Conservation (phyloP, 1,284 basidiomycete genomes). For the Irpex rosettiformis region DNA sequence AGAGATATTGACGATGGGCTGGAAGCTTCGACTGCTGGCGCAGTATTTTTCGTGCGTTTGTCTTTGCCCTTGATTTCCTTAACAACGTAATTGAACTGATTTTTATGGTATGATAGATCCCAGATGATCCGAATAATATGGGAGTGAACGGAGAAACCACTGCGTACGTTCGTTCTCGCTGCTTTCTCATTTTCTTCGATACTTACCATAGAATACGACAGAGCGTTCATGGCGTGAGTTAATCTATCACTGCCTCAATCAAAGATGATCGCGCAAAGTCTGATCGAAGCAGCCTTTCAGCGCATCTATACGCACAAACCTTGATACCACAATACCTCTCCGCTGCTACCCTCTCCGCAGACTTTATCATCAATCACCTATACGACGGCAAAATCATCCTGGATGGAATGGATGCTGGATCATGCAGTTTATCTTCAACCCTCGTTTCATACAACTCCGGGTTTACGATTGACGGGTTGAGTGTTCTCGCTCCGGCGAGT, state of each 20-base stretch:
- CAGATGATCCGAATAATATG: not conserved
- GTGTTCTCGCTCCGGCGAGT: not conserved
- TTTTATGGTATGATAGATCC: not conserved
- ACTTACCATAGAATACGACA: not conserved
- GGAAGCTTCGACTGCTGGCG: conserved; percentile 9
- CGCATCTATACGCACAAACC: not conserved
- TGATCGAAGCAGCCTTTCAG: not conserved
- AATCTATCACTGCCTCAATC: not conserved
- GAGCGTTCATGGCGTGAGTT: not conserved
- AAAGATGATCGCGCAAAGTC: not conserved
- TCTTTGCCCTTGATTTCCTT: no score
- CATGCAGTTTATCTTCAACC: not conserved
- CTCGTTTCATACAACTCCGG: not conserved
- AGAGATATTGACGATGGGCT: no score
- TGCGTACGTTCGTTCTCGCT: not conserved
- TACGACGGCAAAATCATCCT: not conserved
- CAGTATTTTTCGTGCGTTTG: conserved; percentile 6
- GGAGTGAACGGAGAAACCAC: not conserved
- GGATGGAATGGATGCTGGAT: not conserved
- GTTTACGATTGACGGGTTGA: not conserved
- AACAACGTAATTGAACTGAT: not conserved
- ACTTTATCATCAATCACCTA: not conserved
- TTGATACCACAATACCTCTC: not conserved
- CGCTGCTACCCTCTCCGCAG: not conserved
- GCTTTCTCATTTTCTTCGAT: not conserved